phyloP scores from a whole-genome alignment of 164 flowering plant genomes.

The Annona squamosa region DNA sequence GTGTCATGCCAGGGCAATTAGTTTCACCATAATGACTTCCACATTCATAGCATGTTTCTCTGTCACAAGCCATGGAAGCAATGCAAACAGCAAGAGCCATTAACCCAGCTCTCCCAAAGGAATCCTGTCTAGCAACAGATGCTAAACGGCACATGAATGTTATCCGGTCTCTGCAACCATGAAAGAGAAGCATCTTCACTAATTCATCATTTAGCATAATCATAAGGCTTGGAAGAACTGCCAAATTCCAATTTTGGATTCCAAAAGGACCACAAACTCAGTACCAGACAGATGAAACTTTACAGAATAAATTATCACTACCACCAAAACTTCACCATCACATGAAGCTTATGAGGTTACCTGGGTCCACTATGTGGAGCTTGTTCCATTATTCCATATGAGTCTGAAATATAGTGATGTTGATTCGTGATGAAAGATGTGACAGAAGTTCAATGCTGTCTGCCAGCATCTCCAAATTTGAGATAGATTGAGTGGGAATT shows the following conservation, averaged over 20 bases:
- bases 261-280: too few species aligned
- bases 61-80: slow-evolving; percentile 48
- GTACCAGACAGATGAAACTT: too few species aligned
- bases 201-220: not conserved
- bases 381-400: not conserved
- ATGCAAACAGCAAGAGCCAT: slow-evolving; percentile 81
- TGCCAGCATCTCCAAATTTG: not conserved
- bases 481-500: too few species aligned
- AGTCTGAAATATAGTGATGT: too few species aligned
- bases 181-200: slow-evolving; percentile 6
- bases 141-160: slow-evolving; percentile 52
- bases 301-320: too few species aligned
- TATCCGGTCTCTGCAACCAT: slow-evolving; percentile 43
- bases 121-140: slow-evolving; percentile 44
- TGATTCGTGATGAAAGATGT: not conserved
- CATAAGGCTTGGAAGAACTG: not conserved
- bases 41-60: slow-evolving; percentile 9
- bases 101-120: slow-evolving; percentile 87
- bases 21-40: slow-evolving; percentile 16
- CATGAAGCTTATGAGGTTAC: not conserved
- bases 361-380: not conserved
- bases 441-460: not conserved
- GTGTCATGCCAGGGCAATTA: slow-evolving; percentile 13
- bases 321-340: too few species aligned
- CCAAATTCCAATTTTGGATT: not conserved